Conservation (phyloP, 805 yeast species). For the Deakozyma indianensis region DNA sequence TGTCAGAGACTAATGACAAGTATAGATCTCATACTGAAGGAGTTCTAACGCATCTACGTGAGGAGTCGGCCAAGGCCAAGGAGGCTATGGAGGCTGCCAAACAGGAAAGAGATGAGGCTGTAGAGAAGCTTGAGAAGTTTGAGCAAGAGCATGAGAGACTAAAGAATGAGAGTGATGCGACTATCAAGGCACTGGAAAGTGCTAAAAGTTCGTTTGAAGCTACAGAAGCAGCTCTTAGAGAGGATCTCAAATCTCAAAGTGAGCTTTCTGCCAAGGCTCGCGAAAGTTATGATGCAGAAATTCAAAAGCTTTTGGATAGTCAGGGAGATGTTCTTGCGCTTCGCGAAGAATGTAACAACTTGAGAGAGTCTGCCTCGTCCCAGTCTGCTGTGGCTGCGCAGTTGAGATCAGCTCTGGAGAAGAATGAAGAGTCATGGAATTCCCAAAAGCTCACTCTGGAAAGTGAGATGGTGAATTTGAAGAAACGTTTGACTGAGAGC, state of each 20-base stretch:
- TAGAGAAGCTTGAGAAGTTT: background rate
- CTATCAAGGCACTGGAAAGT: background rate
- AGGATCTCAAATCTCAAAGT: background rate
- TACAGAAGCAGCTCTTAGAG: background rate
- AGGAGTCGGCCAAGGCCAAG: background rate
- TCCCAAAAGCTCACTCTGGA: background rate
- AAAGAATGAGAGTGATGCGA: background rate
- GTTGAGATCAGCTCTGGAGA: background rate
- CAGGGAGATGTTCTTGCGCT: background rate
- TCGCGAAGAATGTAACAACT: background rate
- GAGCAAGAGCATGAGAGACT: background rate
- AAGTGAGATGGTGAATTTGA: slow-evolving; percentile 5
- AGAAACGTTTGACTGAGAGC: background rate
- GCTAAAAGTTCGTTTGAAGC: background rate
- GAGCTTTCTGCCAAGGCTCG: background rate
- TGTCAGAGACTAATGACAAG: background rate
- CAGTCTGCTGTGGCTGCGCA: background rate
- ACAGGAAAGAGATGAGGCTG: background rate
- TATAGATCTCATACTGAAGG: slow-evolving; percentile 1
- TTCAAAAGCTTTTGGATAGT: background rate
- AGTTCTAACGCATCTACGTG: background rate
- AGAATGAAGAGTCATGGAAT: background rate
- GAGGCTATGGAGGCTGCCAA: background rate
- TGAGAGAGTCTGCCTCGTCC: background rate
- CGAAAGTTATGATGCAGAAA: background rate